Base-by-base conservation (phyloP, 176 grass and related monocot species). In the Triticum timopheevii region DNA sequence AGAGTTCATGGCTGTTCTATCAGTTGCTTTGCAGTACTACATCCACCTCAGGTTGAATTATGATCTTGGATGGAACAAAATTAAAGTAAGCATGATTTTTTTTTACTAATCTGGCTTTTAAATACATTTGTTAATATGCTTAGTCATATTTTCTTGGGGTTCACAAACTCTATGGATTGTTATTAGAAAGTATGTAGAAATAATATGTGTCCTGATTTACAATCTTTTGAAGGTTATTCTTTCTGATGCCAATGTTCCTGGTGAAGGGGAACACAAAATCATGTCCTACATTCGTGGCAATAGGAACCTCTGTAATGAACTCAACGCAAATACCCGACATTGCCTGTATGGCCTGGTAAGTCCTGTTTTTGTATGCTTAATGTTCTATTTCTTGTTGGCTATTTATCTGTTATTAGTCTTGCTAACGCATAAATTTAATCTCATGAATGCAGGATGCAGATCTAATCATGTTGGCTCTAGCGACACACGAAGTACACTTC, bases 211-310 rank as follows among this genome's bases (percentile, higher is more conserved):
- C 90, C 78, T 87, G 68, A 83, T 90, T 58, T 83, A 80, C 73
- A 82, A 80, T 93, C 71, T 89, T 88, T 86, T 90, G 88, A 96
- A 99, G 97, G 97, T 99, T 92, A 91, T 99, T 67, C 91, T 99
- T 50, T 99, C 97, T 91, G 97, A 99, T 91, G 97, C 97, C 70
- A 99, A 99, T 99, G 94, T 93, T 94, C 94, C 97, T 90, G 97
- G 97, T 88, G 97, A 99, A 99, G 97, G 97, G 82, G 97, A 99
- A 80, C 97, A 99, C 85, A 99, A 99, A 96, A 94, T 99, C 72
- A 99, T 99, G 94, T 99, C 97, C 19, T 99, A 99, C 54, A 91
- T 96, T 92, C 92, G 97, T 64, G 90, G 90, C 20, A 94, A 99
- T 77, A 88, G 97, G 70, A 99, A 96, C 81, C 76, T 96, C 6